Evolutionary conservation across 208 protist genomes (phyloP).

Genomic region (Trypanosoma avium): DNA sequence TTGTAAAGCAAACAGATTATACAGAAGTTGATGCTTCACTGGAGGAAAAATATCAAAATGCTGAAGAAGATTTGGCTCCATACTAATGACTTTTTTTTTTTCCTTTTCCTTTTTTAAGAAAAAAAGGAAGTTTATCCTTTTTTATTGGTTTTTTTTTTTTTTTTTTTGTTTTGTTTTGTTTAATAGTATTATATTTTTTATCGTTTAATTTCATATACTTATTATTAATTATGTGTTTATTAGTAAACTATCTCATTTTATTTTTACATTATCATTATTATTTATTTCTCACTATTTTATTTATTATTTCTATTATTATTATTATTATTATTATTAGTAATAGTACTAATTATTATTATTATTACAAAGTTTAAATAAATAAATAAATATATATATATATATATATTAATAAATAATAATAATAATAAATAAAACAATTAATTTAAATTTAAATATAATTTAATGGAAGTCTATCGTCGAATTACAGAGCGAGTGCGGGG

Average conservation of each 20-base stretch:
- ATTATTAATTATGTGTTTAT: too few species aligned
- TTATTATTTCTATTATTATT: too few species aligned
- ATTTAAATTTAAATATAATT: not conserved
- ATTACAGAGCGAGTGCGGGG: conserved; percentile 89
- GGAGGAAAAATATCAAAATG: not conserved
- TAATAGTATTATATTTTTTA: not conserved
- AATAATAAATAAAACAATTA: not conserved
- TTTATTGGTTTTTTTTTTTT: not conserved
- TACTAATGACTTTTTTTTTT: not conserved
- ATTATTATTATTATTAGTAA: too few species aligned
- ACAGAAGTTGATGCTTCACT: conserved; percentile 1
- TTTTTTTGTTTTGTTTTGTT: not conserved
- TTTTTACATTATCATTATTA: too few species aligned
- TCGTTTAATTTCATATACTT: too few species aligned
- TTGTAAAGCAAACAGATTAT: conserved; percentile 1
- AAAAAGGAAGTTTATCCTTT: not conserved
- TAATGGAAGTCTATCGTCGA: conserved; percentile 90
- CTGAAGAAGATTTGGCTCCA: conserved; percentile 11
- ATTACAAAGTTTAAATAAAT: too few species aligned
- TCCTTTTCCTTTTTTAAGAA: conserved; percentile 5
- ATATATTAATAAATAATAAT: too few species aligned
- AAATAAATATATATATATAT: too few species aligned
- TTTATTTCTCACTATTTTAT: too few species aligned
- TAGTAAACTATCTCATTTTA: too few species aligned
- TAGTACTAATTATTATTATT: too few species aligned